Evolutionary conservation across 768 basidiomycete genomes (phyloP).

Genomic region (Suillus brevipes): DNA sequence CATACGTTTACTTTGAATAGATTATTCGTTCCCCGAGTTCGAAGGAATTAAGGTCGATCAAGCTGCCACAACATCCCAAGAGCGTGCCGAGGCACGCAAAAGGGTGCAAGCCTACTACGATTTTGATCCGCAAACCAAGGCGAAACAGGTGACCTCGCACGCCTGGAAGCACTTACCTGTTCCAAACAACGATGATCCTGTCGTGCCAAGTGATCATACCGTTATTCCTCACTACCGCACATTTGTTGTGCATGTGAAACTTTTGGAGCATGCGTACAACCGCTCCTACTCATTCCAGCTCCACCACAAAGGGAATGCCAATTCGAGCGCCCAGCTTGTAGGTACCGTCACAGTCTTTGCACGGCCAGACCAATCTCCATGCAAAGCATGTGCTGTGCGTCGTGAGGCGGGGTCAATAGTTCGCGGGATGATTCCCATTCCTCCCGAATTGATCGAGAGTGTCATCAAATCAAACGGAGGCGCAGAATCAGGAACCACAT

Average conservation of each 20-base stretch:
- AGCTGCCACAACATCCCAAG: slow-evolving; percentile 10
- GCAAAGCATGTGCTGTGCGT: slow-evolving; percentile 24
- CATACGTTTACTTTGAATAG: slow-evolving; percentile 11
- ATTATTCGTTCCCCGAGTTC: slow-evolving; percentile 30
- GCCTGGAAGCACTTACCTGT: slow-evolving; percentile 22
- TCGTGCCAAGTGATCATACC: slow-evolving; percentile 17
- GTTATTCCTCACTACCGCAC: slow-evolving; percentile 25
- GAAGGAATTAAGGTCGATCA: slow-evolving; percentile 28
- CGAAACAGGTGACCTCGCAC: background rate
- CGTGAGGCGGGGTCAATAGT: slow-evolving; percentile 19
- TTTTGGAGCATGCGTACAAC: slow-evolving; percentile 26
- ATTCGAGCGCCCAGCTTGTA: slow-evolving; percentile 12
- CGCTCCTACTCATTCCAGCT: slow-evolving; percentile 27
- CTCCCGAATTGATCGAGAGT: slow-evolving; percentile 21
- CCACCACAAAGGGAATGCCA: slow-evolving; percentile 14
- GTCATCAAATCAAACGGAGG: slow-evolving; percentile 18
- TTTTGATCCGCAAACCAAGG: slow-evolving; percentile 22
- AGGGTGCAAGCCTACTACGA: slow-evolving; percentile 25
- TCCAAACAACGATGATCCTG: slow-evolving; percentile 6
- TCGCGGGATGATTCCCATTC: slow-evolving; percentile 27
- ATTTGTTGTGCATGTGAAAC: slow-evolving; percentile 27
- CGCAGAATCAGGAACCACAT: slow-evolving; percentile 3
- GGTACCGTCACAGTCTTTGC: slow-evolving; percentile 27
- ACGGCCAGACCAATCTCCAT: slow-evolving; percentile 24
- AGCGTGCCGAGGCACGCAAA: slow-evolving; percentile 23